Base-by-base conservation (phyloP, 768 basidiomycete species). In the Vararia minispora region DNA sequence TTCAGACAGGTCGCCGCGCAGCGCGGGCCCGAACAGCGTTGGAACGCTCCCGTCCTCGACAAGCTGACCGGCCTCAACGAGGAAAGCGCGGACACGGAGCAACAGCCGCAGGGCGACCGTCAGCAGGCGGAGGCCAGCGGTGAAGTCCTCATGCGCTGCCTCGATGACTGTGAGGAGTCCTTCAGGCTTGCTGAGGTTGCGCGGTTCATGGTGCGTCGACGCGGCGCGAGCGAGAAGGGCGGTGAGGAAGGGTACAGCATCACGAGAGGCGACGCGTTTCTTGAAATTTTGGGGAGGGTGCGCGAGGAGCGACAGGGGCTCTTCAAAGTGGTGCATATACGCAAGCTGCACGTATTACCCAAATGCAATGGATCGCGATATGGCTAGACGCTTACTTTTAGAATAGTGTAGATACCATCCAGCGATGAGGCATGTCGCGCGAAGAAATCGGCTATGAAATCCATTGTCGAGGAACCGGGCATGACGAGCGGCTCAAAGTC, bases 241-340 rank as follows among this genome's bases (percentile, higher is more conserved):
- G n/a, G n/a, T 43, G 39, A 26, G 6, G 46, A 43, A 13, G 51
- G 37, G 16, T 40, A 33, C 20, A 61, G 41, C 14, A 33, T 30
- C 27, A 27, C 20, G 28, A 12, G 6, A 12, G 42, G 30, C 24
- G 34, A 34, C 13, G 34, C 18, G 7, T 16, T 9, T 4, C 27
- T 24, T 4, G 29, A n/a, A 18, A 34, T 46, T 8, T 46, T 50
- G 10, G 35, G 47, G 4, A 25, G 50, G 38, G 17, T 54, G 54
- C 6, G 61, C 52, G 12, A 79, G 57, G 6, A 66, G 34, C 3
- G 69, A 63, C 11, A 83, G 54, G 0, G 77, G 74, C 18, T 82
- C 72, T 20, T 66, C 65, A 46, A 82, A 84, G 53, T 88, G 84
- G 43, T 80, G 80, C 54, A 86, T 55, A 50, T 84, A 64, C 0